These are phyloP conservation scores for Calonectria pauciramosa DNA, from an alignment of 2,329 filamentous ascomycete genomes.

Conservation along the genomic window DNA sequence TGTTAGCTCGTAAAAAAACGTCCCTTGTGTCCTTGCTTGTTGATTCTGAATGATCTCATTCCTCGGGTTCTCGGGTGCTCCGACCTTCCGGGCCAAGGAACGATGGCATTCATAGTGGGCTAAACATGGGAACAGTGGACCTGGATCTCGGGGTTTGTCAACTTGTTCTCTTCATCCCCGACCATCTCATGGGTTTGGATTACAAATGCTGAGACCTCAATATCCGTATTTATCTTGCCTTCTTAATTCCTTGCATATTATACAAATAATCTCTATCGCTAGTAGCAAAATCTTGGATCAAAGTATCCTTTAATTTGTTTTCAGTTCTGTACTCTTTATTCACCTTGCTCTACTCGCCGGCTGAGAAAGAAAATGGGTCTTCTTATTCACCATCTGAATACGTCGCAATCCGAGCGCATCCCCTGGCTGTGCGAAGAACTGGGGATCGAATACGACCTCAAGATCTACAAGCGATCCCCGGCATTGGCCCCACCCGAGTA, in stretches of 20 bases:
- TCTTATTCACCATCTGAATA: constrained; percentile 66
- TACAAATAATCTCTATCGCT: background rate
- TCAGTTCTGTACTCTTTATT: background rate
- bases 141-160: background rate
- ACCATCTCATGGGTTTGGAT: background rate
- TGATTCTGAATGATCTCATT: too few species aligned
- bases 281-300: background rate
- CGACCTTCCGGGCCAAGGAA: too few species aligned
- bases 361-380: constrained; percentile 44
- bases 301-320: background rate
- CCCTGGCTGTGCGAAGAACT: constrained; percentile 77
- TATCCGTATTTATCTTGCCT: background rate
- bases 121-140: background rate
- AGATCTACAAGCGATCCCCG: constrained; percentile 35
- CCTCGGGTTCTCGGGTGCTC: background rate
- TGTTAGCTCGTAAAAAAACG: too few species aligned
- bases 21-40: too few species aligned
- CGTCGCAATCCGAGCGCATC: constrained; percentile 75
- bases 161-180: background rate
- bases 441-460: constrained; percentile 61
- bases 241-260: background rate
- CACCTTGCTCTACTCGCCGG: background rate
- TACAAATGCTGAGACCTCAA: background rate
- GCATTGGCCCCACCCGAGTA: constrained; percentile 39
- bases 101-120: too few species aligned